phyloP scores from a whole-genome alignment of 768 basidiomycete genomes.

The Jaapia argillacea region DNA sequence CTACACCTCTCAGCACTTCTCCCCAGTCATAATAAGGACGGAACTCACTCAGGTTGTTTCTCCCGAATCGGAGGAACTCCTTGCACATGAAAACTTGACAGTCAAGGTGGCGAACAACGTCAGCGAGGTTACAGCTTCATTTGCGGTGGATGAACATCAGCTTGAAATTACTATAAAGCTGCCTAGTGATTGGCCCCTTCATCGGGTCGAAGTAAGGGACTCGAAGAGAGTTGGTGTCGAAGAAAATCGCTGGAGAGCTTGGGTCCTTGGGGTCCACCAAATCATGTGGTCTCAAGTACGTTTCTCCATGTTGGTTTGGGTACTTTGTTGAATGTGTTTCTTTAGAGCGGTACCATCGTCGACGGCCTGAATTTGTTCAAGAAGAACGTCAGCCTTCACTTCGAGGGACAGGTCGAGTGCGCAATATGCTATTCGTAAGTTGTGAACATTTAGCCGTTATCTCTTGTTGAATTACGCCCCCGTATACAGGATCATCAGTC shows the following conservation, averaged over 20 bases:
- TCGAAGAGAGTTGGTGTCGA: slow-evolving; percentile 78
- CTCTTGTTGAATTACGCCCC: background rate
- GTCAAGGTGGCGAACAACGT: slow-evolving; percentile 66
- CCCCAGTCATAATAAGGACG: slow-evolving; percentile 75
- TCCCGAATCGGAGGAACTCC: slow-evolving; percentile 39
- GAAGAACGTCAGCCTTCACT: slow-evolving; percentile 87
- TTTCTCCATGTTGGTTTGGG: slow-evolving; percentile 6
- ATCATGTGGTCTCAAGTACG: slow-evolving; percentile 79
- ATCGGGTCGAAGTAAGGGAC: slow-evolving; percentile 81
- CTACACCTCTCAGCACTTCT: slow-evolving; percentile 80
- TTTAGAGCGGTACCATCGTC: slow-evolving; percentile 79
- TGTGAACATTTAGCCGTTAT: background rate
- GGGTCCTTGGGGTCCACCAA: slow-evolving; percentile 90
- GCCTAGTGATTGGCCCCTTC: slow-evolving; percentile 86
- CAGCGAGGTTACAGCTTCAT: slow-evolving; percentile 78
- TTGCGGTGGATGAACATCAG: slow-evolving; percentile 86
- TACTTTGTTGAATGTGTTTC: background rate
- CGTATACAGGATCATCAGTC: slow-evolving; percentile 68
- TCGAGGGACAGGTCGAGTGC: slow-evolving; percentile 93
- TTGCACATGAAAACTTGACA: slow-evolving; percentile 67
- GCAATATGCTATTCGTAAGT: slow-evolving; percentile 91
- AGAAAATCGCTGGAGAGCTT: slow-evolving; percentile 85
- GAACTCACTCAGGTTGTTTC: slow-evolving; percentile 71
- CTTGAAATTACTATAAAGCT: slow-evolving; percentile 84
- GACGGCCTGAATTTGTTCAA: slow-evolving; percentile 89